Evolutionary conservation across 2,329 filamentous ascomycete genomes (phyloP).

Genomic region (Dactylellina cionopaga): DNA sequence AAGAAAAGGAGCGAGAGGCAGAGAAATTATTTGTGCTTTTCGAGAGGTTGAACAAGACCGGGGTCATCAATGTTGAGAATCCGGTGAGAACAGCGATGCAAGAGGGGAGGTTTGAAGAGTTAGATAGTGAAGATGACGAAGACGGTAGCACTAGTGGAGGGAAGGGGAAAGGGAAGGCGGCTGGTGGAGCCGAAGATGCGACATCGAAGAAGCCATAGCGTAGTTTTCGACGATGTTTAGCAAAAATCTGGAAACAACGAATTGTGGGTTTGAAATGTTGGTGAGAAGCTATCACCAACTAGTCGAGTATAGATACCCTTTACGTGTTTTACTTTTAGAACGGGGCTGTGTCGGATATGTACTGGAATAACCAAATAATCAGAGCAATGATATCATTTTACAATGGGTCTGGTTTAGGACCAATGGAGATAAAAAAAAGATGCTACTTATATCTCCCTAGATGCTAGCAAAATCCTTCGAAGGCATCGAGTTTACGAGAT

Average conservation of each 20-base stretch:
- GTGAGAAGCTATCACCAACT: no score
- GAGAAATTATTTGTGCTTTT: slow-evolving; percentile 90
- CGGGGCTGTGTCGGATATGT: no score
- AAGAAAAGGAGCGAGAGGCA: slow-evolving; percentile 91
- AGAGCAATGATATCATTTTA: no score
- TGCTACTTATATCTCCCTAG: no score
- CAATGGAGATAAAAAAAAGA: no score
- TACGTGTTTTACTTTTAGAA: no score
- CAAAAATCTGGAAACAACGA: background rate
- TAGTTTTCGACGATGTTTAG: slow-evolving; percentile 1
- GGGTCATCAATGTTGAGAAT: slow-evolving; percentile 80
- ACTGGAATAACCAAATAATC: no score
- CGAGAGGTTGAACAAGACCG: slow-evolving; percentile 83
- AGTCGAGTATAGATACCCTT: no score
- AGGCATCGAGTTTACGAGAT: no score
- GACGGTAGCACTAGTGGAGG: background rate
- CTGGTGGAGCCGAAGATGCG: slow-evolving; percentile 14
- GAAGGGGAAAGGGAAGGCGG: slow-evolving; percentile 8
- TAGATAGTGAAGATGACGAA: slow-evolving; percentile 59
- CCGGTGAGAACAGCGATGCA: slow-evolving; percentile 76
- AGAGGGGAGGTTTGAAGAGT: slow-evolving; percentile 76
- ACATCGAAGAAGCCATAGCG: background rate
- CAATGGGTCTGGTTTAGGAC: no score
- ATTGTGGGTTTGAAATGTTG: no score
- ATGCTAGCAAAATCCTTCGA: no score